A percentile compares a stretch with the other conserved stretches of the same genome.
These are phyloP conservation scores for Cucurbita moschata DNA, from an alignment of 306 rosid genomes.

Conservation along the genomic window DNA sequence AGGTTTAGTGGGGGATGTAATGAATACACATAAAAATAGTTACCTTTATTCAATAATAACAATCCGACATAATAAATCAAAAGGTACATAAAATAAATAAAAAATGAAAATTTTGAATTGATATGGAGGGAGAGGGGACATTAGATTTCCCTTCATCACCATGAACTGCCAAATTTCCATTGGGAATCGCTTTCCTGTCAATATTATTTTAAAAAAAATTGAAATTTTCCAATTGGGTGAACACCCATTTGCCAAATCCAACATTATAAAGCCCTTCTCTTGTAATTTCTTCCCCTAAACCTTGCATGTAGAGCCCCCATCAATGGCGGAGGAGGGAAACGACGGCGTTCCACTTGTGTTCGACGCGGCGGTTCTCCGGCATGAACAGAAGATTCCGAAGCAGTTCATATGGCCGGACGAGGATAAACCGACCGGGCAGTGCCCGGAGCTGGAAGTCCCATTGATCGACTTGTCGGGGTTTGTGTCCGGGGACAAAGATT, in stretches of 20 bases:
- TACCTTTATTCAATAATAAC: not conserved
- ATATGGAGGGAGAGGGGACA: conserved; percentile 11
- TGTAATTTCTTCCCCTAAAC: not conserved
- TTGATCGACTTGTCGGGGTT: conserved; percentile 46
- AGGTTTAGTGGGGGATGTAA: not conserved
- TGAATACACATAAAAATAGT: too few species aligned
- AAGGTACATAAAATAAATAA: not conserved
- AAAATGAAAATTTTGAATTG: not conserved
- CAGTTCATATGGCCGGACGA: conserved; percentile 90
- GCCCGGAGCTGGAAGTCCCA: conserved; percentile 54
- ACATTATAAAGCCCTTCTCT: not conserved
- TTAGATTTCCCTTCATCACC: conserved; percentile 1
- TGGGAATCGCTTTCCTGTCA: conserved; percentile 48
- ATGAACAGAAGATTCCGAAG: conserved; percentile 39
- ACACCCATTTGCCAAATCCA: conserved; percentile 3
- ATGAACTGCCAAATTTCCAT: conserved; percentile 42
- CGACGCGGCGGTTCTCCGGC: conserved; percentile 47
- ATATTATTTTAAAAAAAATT: not conserved
- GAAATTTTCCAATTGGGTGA: not conserved
- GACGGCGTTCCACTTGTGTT: conserved; percentile 34
- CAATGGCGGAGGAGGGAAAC: conserved; percentile 34
- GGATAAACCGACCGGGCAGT: conserved; percentile 47
- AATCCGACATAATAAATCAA: not conserved
- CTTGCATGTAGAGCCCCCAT: not conserved
- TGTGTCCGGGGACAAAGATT: conserved; percentile 39